Base-by-base conservation (phyloP, 768 basidiomycete genomes). In the Hygrophorus pudorinus region DNA sequence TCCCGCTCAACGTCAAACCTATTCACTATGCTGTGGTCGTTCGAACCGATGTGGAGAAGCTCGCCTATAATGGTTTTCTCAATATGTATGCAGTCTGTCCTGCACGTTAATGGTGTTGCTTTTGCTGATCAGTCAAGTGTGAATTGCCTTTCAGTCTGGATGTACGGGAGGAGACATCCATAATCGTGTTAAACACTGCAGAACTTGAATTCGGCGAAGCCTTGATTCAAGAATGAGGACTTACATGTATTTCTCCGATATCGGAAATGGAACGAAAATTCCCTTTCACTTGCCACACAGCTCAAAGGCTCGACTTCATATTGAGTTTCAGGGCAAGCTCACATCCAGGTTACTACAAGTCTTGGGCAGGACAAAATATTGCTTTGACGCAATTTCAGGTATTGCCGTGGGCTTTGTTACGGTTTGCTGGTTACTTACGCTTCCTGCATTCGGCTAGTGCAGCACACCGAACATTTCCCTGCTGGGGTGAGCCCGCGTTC, bases 401-500 rank as follows among this genome's bases (percentile, higher is more conserved):
- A 47, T 33, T 56, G 46, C 13, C 7, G 38, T 10, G 38, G 36
- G 36, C 41, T 24, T 24, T 14, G 12, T 30, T 18, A 41, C 4
- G 18, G 38, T 31, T n/a, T 21, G 32, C 42, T n/a, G 34, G 1
- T 44, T 14, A 37, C 20, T 20, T 45, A 48, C 40, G 40, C 36
- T 36, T 21, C 12, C 41, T 43, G 13, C 27, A 28, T 12, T 51
- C 94, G 82, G 81, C 92, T 31, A 94, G 87, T 32, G 81, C 81
- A 47, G 92, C 93, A 7, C 70, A 92, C 40, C 73, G 77, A 33
- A 78, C 83, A 5, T 86, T 89, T 60, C 87, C 87, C 20, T 88
- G 83, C 66, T 94, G 88, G 87, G 93, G 96, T 57, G 92, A 96
- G 57, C 94, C 93, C 12, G 70, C 78, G 30, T 70, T 93, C 52